Conservation (phyloP, 2,329 filamentous ascomycete species). For the Diaporthe velutina region DNA sequence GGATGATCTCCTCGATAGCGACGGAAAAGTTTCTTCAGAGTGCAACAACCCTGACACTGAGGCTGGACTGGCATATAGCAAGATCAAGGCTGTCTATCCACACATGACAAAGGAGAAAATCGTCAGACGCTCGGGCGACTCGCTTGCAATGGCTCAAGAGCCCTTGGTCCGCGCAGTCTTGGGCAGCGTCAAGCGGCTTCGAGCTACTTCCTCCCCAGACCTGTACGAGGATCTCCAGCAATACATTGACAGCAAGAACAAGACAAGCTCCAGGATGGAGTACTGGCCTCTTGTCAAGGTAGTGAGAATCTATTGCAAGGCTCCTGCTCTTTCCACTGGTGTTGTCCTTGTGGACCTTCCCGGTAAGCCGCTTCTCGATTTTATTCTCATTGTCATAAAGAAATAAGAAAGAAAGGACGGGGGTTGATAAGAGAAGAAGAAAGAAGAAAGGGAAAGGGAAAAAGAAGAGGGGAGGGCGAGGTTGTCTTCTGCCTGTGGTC, state of each 20-base stretch:
- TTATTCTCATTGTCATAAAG: too few relatives aligned
- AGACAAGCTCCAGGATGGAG: constrained; percentile 45
- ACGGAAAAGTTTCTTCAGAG: constrained; percentile 51
- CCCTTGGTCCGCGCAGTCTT: constrained; percentile 56
- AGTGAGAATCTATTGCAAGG: constrained; percentile 55
- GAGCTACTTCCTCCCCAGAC: constrained; percentile 48
- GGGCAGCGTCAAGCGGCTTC: constrained; percentile 58
- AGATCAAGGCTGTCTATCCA: constrained; percentile 63
- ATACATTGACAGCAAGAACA: constrained; percentile 70
- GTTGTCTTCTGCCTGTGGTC: too few relatives aligned
- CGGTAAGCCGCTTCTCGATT: constrained; percentile 47
- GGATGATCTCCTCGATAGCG: constrained; percentile 58
- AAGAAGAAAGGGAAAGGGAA: too few relatives aligned
- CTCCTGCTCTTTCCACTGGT: constrained; percentile 50
- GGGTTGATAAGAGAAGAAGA: too few relatives aligned
- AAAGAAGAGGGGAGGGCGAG: too few relatives aligned
- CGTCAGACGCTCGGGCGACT: constrained; percentile 44
- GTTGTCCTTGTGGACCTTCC: constrained; percentile 63
- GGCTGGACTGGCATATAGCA: constrained; percentile 61
- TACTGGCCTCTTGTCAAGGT: constrained; percentile 67
- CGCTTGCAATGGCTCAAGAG: constrained; percentile 57
- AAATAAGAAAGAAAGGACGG: too few relatives aligned
- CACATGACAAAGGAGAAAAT: constrained; percentile 55
- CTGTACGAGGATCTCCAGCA: constrained; percentile 62
- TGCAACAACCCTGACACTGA: constrained; percentile 43